A percentile compares a stretch with the other conserved stretches of the same genome.
These are phyloP conservation scores for Colletotrichum chlorophyti DNA, from an alignment of 2,329 filamentous ascomycete genomes.

Conservation along the genomic window DNA sequence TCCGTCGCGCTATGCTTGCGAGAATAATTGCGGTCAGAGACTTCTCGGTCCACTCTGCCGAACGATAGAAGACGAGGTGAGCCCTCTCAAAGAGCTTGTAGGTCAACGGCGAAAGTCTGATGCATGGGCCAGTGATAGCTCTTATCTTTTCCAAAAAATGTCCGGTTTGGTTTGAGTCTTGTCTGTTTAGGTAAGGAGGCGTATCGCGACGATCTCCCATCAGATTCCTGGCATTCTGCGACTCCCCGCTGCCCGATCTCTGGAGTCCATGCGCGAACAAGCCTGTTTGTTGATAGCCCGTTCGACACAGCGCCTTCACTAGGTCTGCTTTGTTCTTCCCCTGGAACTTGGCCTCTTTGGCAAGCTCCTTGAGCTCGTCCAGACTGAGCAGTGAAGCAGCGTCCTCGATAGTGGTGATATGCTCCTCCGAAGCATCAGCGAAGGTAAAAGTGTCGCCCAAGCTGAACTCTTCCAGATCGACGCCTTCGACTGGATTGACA, in stretches of 20 bases:
- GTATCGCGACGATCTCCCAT: constrained; percentile 37
- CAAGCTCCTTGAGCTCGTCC: constrained; percentile 84
- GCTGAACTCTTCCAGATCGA: constrained; percentile 48
- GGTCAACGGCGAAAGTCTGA: constrained; percentile 75
- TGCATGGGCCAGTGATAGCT: constrained; percentile 79
- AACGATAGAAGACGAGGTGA: constrained; percentile 94
- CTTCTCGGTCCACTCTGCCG: constrained; percentile 97
- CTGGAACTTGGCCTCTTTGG: constrained; percentile 85
- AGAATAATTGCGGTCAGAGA: constrained; percentile 94
- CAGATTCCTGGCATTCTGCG: constrained; percentile 52
- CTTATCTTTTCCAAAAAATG: constrained; percentile 83
- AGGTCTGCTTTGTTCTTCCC: constrained; percentile 90
- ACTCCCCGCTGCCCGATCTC: constrained; percentile 67
- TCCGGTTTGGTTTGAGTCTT: constrained; percentile 68
- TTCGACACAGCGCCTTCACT: constrained; percentile 73
- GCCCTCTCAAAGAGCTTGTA: constrained; percentile 91
- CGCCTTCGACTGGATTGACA: constrained; percentile 34
- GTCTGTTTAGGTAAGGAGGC: constrained; percentile 35
- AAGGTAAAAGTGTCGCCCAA: constrained; percentile 73
- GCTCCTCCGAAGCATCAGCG: constrained; percentile 77
- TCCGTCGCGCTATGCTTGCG: constrained; percentile 84
- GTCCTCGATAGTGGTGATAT: constrained; percentile 81
- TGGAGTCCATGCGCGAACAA: constrained; percentile 74
- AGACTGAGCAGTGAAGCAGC: constrained; percentile 82
- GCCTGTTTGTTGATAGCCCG: constrained; percentile 77